Conservation (phyloP, 2,329 filamentous ascomycete genomes). For the Cytospora leucostoma region DNA sequence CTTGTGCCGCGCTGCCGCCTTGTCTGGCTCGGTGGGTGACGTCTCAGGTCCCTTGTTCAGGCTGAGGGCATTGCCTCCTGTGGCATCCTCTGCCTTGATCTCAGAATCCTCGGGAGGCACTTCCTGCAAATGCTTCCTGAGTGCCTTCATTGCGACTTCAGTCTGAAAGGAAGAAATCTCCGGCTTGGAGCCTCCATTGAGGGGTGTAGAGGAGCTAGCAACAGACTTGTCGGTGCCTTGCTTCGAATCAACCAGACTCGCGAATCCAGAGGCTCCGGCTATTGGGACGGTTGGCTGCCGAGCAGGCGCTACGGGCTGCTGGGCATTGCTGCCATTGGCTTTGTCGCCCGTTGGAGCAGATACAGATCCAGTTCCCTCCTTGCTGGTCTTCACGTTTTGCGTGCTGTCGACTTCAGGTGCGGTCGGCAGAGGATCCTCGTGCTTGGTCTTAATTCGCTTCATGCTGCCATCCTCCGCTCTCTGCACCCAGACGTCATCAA, state of each 20-base stretch:
- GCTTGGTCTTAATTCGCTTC: conserved; percentile 43
- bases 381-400: background rate
- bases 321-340: background rate
- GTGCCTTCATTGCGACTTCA: conserved; percentile 17
- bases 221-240: background rate
- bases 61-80: background rate
- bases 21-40: background rate
- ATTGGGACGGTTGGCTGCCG: conserved; percentile 21
- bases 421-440: conserved; percentile 8
- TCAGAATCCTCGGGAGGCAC: background rate
- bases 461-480: conserved; percentile 41
- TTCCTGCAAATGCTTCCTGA: conserved; percentile 15
- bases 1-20: conserved; percentile 2
- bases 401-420: background rate
- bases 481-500: conserved; percentile 45
- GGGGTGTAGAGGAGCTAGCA: background rate
- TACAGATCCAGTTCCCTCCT: too few species aligned
- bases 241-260: background rate
- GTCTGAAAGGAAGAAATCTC: conserved; percentile 2
- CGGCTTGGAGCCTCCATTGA: background rate
- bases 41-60: background rate
- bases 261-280: conserved; percentile 6
- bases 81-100: background rate
- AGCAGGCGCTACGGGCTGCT: conserved; percentile 7
- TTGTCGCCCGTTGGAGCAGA: background rate